phyloP scores from a whole-genome alignment of 257 asterid genomes.

The Rehmannia glutinosa region DNA sequence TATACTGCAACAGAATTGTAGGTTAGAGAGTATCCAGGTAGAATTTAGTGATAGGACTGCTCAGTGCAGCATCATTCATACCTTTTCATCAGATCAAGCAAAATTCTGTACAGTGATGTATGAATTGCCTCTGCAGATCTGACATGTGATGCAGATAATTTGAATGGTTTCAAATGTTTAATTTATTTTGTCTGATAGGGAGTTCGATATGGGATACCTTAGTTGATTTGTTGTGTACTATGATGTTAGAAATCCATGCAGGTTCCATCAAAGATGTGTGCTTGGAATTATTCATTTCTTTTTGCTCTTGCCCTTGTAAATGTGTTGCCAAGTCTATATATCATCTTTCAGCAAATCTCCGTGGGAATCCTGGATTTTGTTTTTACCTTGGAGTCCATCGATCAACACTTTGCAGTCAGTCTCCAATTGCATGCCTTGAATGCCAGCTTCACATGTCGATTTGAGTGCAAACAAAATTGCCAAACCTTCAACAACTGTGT shows the following conservation, averaged over 20 bases:
- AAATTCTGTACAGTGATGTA: constrained; percentile 28
- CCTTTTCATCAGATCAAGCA: constrained; percentile 17
- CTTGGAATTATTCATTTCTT: no score
- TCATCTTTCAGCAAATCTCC: no score
- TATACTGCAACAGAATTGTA: constrained; percentile 23
- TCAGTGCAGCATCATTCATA: constrained; percentile 17
- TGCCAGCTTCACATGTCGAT: no score
- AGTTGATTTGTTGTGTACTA: not conserved
- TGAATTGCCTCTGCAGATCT: constrained; percentile 5
- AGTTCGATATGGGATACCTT: not conserved
- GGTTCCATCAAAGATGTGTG: no score
- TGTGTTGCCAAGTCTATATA: no score
- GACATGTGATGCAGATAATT: constrained; percentile 5
- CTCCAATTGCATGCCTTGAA: no score
- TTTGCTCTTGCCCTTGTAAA: no score
- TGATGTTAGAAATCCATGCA: not conserved
- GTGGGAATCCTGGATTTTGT: no score
- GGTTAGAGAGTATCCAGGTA: constrained; percentile 26
- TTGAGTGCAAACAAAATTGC: no score
- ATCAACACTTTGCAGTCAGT: no score
- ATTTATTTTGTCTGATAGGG: not conserved
- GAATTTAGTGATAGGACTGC: constrained; percentile 18
- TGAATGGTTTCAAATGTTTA: constrained; percentile 11
- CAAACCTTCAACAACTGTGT: no score
- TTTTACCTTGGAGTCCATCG: no score